Base-by-base conservation (phyloP, 208 protist genomes). In the Angomonas ambiguus region DNA sequence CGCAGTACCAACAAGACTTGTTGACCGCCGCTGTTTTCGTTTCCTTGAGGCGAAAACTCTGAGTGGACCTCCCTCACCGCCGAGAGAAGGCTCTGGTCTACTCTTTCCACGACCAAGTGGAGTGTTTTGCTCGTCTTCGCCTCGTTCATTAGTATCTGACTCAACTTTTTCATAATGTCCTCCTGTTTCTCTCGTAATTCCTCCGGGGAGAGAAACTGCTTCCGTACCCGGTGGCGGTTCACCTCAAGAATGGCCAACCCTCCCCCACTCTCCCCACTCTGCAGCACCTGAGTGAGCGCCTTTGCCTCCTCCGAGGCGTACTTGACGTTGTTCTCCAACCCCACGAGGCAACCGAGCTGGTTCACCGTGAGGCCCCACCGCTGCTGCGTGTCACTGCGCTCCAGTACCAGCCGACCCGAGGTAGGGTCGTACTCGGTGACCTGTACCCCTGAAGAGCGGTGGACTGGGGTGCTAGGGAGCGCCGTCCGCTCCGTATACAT, bases 321-420 rank as follows among this genome's bases (percentile, higher is more conserved):
- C 48, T 79, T 75, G 42, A 85, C 60, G 8, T 71, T 51, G 69
- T 83, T 84, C 57, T 83, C 74, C 24, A 91, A 4, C 22, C 79
- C 79, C 45, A 87, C 62, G 6, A 91, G 56, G 18, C 64, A 8
- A 0, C 80, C 80, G 28, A 41, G 38, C 30, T 45, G 20, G 72
- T 87, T 83, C 32, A 91, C 16, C 66, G 83, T 69, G 22, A 85
- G 35, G 28, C 84, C 84, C 84, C 84, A 91, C 28, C 62, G 77
- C 38, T 66, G 75, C 8, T 66, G 42, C 2, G 55, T 20, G n/a
- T 22, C 49, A 16, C 35, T 33, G 1, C 84, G 80, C 66, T 81
- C 76, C 49, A 91, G 77, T n/a, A 64, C 67, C 33, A 85, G 57
- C 30, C 63, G 65, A 49, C 79, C 71, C 20, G 74, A 58, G 31